Evolutionary conservation across 2,329 filamentous ascomycete species (phyloP).

Genomic region (Sarocladiaceae sp.): DNA sequence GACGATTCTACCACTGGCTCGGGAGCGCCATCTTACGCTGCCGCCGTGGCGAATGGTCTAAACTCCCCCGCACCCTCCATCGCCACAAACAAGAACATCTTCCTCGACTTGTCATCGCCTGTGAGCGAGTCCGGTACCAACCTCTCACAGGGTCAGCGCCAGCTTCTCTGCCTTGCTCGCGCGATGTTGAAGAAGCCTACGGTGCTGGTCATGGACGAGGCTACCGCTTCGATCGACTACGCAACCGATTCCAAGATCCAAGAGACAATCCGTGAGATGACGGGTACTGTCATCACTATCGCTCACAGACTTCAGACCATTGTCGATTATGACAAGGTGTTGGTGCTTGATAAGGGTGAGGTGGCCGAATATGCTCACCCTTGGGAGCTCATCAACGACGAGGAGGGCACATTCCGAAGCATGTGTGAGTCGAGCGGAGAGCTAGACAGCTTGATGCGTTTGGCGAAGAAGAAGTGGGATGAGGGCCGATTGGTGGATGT

Average conservation of each 20-base stretch:
- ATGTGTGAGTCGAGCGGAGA: constrained; percentile 66
- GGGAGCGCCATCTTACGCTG: constrained; percentile 19
- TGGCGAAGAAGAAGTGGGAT: constrained; percentile 52
- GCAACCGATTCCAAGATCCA: constrained; percentile 94
- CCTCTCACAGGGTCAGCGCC: constrained; percentile 91
- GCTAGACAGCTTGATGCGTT: constrained; percentile 43
- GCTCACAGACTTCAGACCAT: constrained; percentile 95
- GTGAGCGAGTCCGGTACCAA: constrained; percentile 92
- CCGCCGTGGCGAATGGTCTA: not conserved
- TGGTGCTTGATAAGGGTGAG: constrained; percentile 85
- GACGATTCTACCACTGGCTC: constrained; percentile 39
- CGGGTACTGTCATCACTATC: constrained; percentile 93
- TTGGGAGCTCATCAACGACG: constrained; percentile 70
- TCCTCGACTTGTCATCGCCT: constrained; percentile 77
- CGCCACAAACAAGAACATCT: constrained; percentile 87
- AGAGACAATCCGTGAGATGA: constrained; percentile 89
- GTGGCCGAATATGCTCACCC: constrained; percentile 92
- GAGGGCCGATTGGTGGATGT: constrained; percentile 32
- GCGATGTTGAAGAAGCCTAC: constrained; percentile 88
- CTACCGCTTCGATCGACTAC: constrained; percentile 96
- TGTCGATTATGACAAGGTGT: constrained; percentile 95
- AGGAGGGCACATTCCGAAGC: constrained; percentile 58
- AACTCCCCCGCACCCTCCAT: constrained; percentile 26
- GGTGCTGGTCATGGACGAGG: constrained; percentile 98
- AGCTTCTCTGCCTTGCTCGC: constrained; percentile 88